Base-by-base conservation (phyloP, 179 eudicot genomes). In the Sideroxylon spinosum region DNA sequence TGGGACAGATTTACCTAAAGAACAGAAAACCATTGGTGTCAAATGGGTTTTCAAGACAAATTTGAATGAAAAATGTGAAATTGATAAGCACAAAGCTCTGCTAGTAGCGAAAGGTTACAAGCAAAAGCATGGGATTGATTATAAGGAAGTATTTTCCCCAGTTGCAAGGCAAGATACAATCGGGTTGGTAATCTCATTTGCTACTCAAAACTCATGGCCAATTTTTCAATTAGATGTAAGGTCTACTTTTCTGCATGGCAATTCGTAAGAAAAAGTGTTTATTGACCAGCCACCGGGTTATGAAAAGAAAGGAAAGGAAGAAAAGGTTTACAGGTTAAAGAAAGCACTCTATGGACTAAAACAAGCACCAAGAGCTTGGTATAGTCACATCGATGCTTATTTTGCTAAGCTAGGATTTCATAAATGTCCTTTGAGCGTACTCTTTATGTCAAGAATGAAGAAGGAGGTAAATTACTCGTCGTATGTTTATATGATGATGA, bases 321-420 rank as follows among this genome's bases (percentile, higher is more conserved):
- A 28, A 1, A 66, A 66, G 9, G 70, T 66, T 25, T 26, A 22
- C 6, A 66, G 4, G 37, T 66, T 66, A 26, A 66, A 66, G 46
- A 66, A 66, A 14, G 49, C 49, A 9, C 46, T 66, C 1, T 66
- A 28, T 28, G 46, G 46, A 25, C 37, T 66, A 9, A 66, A 66
- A 66, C 70, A 66, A 66, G 70, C 70, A 1, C 70, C 70, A 22
- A 14, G 70, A 26, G 70, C 70, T 66, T 66, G 49, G 70, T 22
- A 66, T 66, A 66, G 19, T 66, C 46, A 16, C 14, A 66, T 66
- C 6, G 19, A 66, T 6, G 4, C 70, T 9, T 22, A 66, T 14
- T 66, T 66, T 26, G 37, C 20, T 6, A 25, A 66, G 28, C 2
- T n/a, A 0, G 70, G 49, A 9, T 66, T 52, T 13, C 13, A 4